Evolutionary conservation across 768 basidiomycete genomes (phyloP), one percentile per base, ranked within the genome.

Genomic region (Kwoniella sp.): DNA sequence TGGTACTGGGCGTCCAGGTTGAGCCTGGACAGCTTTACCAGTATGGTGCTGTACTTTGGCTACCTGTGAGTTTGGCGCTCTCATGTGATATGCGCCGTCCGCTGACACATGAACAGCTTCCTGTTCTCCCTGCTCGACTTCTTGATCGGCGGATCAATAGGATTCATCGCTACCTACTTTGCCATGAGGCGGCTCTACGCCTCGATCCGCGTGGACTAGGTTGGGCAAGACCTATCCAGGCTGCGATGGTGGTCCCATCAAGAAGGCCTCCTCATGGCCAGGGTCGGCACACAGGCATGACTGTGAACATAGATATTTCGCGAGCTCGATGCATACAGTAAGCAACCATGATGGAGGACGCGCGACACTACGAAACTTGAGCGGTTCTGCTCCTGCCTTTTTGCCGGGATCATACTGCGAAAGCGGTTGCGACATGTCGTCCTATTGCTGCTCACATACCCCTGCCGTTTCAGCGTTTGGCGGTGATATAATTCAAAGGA

Each of bases 111-210:
- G 20, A 6, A 9, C 14, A 74, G 73, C 32, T 79, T 87, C 68
- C 78, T 95, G 34, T 79, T 96, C 49, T 82, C 83, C 14, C 68
- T 89, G n/a, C 77, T 93, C 27, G 83, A 88, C 67, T 96, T 93
- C 80, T 78, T 96, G 22, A 79, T 90, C 49, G 89, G 89, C 48
- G 90, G 90, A 84, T 71, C 88, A 10, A 89, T 95, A 60, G 91
- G 91, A 9, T 95, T 91, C 78, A 78, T 91, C 33, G 86, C 89
- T 19, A 83, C 86, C 4, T 92, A 90, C 62, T 92, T 88, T 84
- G 88, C 88, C n/a, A 81, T 95, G 34, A 80, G 86, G 55, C 81
- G 78, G 73, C 74, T 96, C 51, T 96, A 96, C 71, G 80, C 80
- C 51, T 63, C 62, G 14, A 73, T 73, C 40, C 32, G 71, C 26